phyloP scores from a whole-genome alignment of 148 eudicot genomes.

The Amaranthus palmeri region DNA sequence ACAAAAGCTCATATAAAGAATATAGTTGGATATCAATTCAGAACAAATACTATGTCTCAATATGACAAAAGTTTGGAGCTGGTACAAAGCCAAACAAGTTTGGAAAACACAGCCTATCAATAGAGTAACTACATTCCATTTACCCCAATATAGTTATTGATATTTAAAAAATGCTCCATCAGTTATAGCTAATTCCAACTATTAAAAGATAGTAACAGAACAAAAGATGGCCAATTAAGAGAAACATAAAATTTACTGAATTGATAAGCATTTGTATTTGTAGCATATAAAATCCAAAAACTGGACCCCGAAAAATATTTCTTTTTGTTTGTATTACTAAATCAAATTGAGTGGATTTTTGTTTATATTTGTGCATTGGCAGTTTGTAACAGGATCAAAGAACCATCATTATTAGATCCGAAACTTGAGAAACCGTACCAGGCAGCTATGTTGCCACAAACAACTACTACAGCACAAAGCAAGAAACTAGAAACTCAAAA shows the following conservation, averaged over 20 bases:
- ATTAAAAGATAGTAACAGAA: too few relatives aligned
- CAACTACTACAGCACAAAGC: background rate
- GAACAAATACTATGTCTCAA: too few relatives aligned
- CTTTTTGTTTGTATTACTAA: background rate
- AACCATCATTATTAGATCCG: background rate
- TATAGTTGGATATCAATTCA: background rate
- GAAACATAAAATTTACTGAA: too few relatives aligned
- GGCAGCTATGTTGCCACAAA: background rate
- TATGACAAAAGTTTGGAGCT: too few relatives aligned
- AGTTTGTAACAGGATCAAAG: background rate
- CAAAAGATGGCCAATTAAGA: background rate
- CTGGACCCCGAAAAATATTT: background rate
- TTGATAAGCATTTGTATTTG: background rate
- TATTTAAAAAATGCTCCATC: too few relatives aligned
- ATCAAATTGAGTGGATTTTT: background rate
- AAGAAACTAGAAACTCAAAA: background rate
- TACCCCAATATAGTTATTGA: too few relatives aligned
- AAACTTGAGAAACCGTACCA: background rate
- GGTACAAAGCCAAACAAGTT: too few relatives aligned
- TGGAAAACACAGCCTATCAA: too few relatives aligned
- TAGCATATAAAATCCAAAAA: background rate
- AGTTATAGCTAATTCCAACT: too few relatives aligned
- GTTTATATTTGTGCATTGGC: background rate
- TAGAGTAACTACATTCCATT: too few relatives aligned
- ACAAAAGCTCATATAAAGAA: background rate